Evolutionary conservation across 495 filamentous ascomycete genomes (phyloP).

Genomic region (Neurospora cerealis): DNA sequence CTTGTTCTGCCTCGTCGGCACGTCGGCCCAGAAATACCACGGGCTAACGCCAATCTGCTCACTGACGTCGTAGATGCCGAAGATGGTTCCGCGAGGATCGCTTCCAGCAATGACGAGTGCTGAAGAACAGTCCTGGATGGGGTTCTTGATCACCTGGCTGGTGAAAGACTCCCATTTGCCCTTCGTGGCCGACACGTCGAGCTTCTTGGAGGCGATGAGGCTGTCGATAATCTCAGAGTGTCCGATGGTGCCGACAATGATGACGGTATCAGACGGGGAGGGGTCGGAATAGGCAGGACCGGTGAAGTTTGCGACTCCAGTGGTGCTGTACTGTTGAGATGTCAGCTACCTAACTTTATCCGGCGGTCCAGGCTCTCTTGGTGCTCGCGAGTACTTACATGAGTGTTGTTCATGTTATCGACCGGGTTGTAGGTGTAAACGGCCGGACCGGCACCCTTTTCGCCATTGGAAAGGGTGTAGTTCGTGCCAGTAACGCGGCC

Average conservation of each 20-base stretch:
- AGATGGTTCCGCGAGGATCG: constrained; percentile 62
- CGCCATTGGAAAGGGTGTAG: constrained; percentile 43
- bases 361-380: not conserved
- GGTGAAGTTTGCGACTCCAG: constrained; percentile 29
- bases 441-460: constrained; percentile 24
- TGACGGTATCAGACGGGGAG: constrained; percentile 38
- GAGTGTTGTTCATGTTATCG: constrained; percentile 36
- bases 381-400: constrained; percentile 20
- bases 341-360: not conserved
- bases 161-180: constrained; percentile 65
- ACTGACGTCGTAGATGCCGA: constrained; percentile 62
- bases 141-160: constrained; percentile 47
- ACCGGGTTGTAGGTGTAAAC: constrained; percentile 33
- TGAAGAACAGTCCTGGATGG: constrained; percentile 44
- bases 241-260: constrained; percentile 62
- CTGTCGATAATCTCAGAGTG: constrained; percentile 50
- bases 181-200: constrained; percentile 44
- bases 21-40: constrained; percentile 71
- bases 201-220: constrained; percentile 41
- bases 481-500: constrained; percentile 55
- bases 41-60: constrained; percentile 71
- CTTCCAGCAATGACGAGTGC: constrained; percentile 62
- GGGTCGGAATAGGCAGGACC: constrained; percentile 36
- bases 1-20: constrained; percentile 41
- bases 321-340: constrained; percentile 30